phyloP scores from a whole-genome alignment of 177 flowering plant species.

The Vitis hybrid region DNA sequence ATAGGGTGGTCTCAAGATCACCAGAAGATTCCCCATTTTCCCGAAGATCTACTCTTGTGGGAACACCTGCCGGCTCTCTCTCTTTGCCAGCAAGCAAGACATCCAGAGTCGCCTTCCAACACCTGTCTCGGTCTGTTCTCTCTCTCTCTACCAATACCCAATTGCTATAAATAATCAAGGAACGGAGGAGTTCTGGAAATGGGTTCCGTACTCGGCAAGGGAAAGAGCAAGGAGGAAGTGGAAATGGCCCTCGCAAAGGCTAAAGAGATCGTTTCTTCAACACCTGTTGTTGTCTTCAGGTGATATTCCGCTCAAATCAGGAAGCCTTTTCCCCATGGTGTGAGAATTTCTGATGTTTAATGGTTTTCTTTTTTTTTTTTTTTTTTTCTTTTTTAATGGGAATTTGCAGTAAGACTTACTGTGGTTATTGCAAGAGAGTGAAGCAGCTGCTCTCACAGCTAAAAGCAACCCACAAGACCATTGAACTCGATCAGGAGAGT shows the following conservation, averaged over 20 bases:
- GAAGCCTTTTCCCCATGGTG: not conserved
- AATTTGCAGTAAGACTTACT: conserved; percentile 56
- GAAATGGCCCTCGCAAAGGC: conserved; percentile 43
- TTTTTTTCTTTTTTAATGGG: no score
- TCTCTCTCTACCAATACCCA: not conserved
- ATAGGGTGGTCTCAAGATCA: no score
- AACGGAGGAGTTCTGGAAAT: no score
- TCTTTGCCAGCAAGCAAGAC: not conserved
- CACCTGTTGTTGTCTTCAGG: conserved; percentile 66
- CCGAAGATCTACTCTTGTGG: no score
- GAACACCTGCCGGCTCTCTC: no score
- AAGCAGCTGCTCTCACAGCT: conserved; percentile 49
- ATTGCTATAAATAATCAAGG: no score
- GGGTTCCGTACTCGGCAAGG: conserved; percentile 11
- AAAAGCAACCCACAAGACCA: conserved; percentile 41
- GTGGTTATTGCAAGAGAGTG: conserved; percentile 56
- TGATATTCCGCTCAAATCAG: conserved; percentile 2
- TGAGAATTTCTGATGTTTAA: not conserved
- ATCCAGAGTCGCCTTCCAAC: not conserved
- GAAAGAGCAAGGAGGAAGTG: conserved; percentile 29
- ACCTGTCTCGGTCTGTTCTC: not conserved
- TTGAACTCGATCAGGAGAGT: conserved; percentile 57
- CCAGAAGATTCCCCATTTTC: no score
- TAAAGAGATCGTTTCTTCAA: conserved; percentile 41
- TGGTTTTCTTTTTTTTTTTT: not conserved